phyloP scores from a whole-genome alignment of 495 filamentous ascomycete species.

The Hypoxylon cercidicola region DNA sequence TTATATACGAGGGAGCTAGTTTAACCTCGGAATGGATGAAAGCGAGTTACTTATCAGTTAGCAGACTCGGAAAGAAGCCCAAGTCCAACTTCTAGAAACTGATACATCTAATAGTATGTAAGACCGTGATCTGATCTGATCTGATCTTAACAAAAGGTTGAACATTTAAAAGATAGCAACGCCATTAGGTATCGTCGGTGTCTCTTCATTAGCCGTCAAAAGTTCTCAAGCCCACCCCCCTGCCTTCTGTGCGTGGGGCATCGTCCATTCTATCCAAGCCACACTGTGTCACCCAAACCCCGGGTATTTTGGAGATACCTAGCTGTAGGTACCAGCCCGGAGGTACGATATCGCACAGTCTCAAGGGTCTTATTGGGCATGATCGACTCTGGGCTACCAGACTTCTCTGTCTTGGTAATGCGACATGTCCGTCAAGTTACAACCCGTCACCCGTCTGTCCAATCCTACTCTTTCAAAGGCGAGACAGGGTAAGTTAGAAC shows the following conservation, averaged over 20 bases:
- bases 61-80: too few species aligned
- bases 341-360: constrained; percentile 17
- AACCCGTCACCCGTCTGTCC: constrained; percentile 1
- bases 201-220: too few species aligned
- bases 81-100: too few species aligned
- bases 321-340: constrained; percentile 22
- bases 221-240: neutral
- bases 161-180: neutral
- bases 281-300: constrained; percentile 8
- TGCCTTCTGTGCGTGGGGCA: constrained; percentile 10
- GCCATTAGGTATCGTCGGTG: too few species aligned
- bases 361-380: constrained; percentile 1
- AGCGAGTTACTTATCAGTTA: too few species aligned
- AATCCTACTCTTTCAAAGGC: neutral
- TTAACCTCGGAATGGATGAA: too few species aligned
- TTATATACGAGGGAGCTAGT: too few species aligned
- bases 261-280: neutral
- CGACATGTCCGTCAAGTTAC: constrained; percentile 1
- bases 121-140: too few species aligned
- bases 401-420: constrained; percentile 3
- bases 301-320: constrained; percentile 11
- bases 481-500: neutral
- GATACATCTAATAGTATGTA: too few species aligned
- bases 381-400: constrained; percentile 3
- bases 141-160: neutral